Conservation (phyloP, 2,329 filamentous ascomycete species). For the Neonectria coccinea region DNA sequence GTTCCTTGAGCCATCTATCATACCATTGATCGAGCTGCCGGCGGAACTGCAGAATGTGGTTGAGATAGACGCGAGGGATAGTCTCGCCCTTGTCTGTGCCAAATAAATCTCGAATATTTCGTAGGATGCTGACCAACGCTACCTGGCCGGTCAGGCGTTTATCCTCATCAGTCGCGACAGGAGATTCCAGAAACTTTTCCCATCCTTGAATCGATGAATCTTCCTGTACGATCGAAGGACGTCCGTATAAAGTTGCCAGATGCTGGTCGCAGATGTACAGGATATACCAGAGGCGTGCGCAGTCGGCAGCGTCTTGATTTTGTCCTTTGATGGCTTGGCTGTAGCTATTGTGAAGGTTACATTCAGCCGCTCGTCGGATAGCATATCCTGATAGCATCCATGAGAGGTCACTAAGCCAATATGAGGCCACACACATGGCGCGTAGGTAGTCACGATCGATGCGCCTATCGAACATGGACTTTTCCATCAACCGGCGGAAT, state of each 20-base stretch:
- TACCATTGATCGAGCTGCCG: conserved; percentile 55
- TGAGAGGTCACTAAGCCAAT: conserved; percentile 72
- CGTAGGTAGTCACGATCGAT: conserved; percentile 65
- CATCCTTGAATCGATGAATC: conserved; percentile 68
- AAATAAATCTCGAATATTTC: conserved; percentile 66
- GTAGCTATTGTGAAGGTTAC: conserved; percentile 58
- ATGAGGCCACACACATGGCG: conserved; percentile 70
- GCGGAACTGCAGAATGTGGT: conserved; percentile 56
- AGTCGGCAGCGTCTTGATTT: conserved; percentile 61
- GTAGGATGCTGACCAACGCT: conserved; percentile 67
- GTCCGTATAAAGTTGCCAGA: conserved; percentile 70
- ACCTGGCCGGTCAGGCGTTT: conserved; percentile 70
- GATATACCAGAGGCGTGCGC: conserved; percentile 70
- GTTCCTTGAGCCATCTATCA: conserved; percentile 50
- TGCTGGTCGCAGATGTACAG: conserved; percentile 72
- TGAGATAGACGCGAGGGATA: conserved; percentile 63
- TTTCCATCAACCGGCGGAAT: conserved; percentile 67
- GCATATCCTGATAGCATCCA: conserved; percentile 71
- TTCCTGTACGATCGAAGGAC: conserved; percentile 69
- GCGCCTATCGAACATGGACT: conserved; percentile 53
- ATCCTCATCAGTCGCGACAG: conserved; percentile 65
- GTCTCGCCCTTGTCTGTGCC: conserved; percentile 67
- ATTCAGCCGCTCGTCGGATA: conserved; percentile 61
- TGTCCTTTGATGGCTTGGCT: conserved; percentile 53
- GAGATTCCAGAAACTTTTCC: conserved; percentile 65